These are phyloP conservation scores for Eustoma russellianum DNA, from an alignment of 257 asterid species.

Conservation along the genomic window DNA sequence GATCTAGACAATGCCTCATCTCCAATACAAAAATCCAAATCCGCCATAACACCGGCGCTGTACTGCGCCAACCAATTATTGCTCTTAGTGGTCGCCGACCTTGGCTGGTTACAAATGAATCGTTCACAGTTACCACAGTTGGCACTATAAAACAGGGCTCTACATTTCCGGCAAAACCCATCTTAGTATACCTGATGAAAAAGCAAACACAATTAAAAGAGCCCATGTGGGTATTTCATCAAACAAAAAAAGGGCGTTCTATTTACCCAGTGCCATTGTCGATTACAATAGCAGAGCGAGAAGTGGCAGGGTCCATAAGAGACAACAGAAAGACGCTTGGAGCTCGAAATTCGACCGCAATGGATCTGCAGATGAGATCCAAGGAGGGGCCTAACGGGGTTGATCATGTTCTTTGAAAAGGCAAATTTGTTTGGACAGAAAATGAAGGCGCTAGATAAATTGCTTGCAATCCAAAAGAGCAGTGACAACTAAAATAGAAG, in stretches of 20 bases:
- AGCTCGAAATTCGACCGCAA: conserved; percentile 5
- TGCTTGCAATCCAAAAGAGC: conserved; percentile 15
- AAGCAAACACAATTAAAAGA: conserved; percentile 24
- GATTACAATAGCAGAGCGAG: conserved; percentile 88
- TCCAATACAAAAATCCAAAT: conserved; percentile 83
- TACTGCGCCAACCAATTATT: conserved; percentile 77
- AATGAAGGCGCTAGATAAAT: conserved; percentile 30
- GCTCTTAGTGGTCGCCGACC: conserved; percentile 46
- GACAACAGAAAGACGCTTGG: conserved; percentile 3
- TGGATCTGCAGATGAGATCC: conserved; percentile 43
- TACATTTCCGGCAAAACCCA: conserved; percentile 97
- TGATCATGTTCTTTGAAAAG: conserved; percentile 46
- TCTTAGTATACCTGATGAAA: conserved; percentile 59
- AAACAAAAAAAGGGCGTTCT: not conserved
- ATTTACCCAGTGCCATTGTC: conserved; percentile 94
- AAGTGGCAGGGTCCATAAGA: conserved; percentile 69
- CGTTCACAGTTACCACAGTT: conserved; percentile 74
- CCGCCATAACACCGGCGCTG: conserved; percentile 97
- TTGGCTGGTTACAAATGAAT: conserved; percentile 70
- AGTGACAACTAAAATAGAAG: conserved; percentile 9
- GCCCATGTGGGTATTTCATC: not conserved
- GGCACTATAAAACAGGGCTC: conserved; percentile 86
- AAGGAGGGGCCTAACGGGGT: conserved; percentile 30
- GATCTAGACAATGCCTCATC: conserved; percentile 81
- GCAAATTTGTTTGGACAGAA: conserved; percentile 11